Conservation (phyloP, 768 basidiomycete species). For the Asterophora parasitica region DNA sequence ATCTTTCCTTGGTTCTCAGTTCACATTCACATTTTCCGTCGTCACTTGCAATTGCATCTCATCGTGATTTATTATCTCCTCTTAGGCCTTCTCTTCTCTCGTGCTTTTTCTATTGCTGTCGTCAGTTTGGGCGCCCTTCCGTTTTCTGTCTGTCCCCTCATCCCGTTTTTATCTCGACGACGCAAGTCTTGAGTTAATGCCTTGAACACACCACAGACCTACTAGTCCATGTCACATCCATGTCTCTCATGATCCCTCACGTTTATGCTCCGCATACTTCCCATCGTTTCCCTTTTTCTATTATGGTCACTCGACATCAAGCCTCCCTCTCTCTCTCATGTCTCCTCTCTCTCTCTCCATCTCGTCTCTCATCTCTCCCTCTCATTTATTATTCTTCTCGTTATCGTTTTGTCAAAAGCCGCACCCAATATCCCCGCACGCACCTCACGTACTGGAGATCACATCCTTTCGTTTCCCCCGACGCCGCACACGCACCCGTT, state of each 20-base stretch:
- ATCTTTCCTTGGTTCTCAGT: slow-evolving; percentile 12
- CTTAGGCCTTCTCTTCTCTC: slow-evolving; percentile 1
- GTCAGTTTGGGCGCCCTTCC: slow-evolving; percentile 11
- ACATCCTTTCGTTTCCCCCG: slow-evolving; percentile 17
- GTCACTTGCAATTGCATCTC: slow-evolving; percentile 18
- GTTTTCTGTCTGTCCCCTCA: slow-evolving; percentile 12
- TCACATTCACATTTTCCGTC: too few species aligned
- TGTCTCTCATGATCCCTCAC: slow-evolving; percentile 14
- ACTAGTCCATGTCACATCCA: slow-evolving; percentile 11
- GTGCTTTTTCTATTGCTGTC: slow-evolving; percentile 31
- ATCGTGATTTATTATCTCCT: slow-evolving; percentile 11
- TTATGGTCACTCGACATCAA: slow-evolving; percentile 1
- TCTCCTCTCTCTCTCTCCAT: slow-evolving; percentile 11
- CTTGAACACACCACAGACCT: slow-evolving; percentile 16
- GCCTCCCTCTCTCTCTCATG: slow-evolving; percentile 9
- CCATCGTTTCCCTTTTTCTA: slow-evolving; percentile 11
- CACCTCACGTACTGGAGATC: slow-evolving; percentile 11
- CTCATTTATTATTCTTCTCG: slow-evolving; percentile 20
- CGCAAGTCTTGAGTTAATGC: slow-evolving; percentile 11
- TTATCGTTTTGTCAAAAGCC: slow-evolving; percentile 14
- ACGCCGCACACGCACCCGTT: slow-evolving; percentile 1
- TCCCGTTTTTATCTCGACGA: slow-evolving; percentile 10
- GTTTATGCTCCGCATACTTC: slow-evolving; percentile 16
- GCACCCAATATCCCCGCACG: slow-evolving; percentile 7
- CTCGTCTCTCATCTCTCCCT: background rate